Evolutionary conservation across 352 stramenopile species (phyloP).

Genomic region (Globisporangium okanoganense): DNA sequence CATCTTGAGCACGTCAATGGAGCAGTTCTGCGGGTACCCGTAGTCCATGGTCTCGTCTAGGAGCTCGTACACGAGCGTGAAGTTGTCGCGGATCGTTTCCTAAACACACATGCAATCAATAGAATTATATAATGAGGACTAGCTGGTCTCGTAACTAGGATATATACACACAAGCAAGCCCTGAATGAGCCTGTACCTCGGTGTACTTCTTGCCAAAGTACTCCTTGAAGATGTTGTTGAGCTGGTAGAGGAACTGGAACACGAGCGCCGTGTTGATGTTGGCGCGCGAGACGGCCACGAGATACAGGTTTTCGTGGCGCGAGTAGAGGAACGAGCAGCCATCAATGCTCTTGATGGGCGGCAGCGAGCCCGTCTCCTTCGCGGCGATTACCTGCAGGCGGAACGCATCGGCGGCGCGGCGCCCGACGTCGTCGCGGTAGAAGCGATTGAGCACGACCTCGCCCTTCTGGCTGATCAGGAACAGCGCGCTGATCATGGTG

Average conservation of each 20-base stretch:
- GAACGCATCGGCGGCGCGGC: constrained; percentile 65
- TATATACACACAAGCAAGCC: background rate
- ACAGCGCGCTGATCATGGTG: constrained; percentile 74
- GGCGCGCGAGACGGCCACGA: constrained; percentile 95
- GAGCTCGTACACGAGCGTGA: constrained; percentile 98
- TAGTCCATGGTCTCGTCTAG: constrained; percentile 99
- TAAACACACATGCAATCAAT: constrained; percentile 4
- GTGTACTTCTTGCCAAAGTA: constrained; percentile 98
- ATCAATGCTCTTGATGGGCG: constrained; percentile 95
- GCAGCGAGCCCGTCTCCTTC: constrained; percentile 94
- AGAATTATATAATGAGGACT: too few relatives aligned
- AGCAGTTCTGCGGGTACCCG: constrained; percentile 98
- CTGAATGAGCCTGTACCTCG: constrained; percentile 43
- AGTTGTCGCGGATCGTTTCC: constrained; percentile 97
- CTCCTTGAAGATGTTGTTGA: constrained; percentile 95
- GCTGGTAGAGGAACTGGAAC: constrained; percentile 96
- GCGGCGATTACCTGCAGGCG: constrained; percentile 91
- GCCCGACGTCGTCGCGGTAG: constrained; percentile 78
- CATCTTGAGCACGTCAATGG: constrained; percentile 96
- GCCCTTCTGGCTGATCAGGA: constrained; percentile 81
- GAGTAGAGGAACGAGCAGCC: constrained; percentile 98
- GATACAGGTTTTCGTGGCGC: constrained; percentile 96
- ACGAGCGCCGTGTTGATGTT: constrained; percentile 97
- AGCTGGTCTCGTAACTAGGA: background rate
- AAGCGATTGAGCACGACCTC: constrained; percentile 81